Evolutionary conservation across 1,139 yeast species (phyloP), one percentile per base, ranked within the genome.

Genomic region (Pneumocystis wakefieldiae): DNA sequence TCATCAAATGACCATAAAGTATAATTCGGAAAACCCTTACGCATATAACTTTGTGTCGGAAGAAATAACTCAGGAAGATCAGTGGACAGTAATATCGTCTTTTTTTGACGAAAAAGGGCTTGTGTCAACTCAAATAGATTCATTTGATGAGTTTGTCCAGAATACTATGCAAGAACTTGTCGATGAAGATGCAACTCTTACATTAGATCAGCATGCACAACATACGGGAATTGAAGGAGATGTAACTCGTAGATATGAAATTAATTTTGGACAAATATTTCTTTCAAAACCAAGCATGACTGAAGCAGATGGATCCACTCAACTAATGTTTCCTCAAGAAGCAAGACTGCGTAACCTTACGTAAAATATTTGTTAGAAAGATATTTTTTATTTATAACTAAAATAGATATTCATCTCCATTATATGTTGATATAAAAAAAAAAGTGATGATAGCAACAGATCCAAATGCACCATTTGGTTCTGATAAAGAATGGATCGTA

Each of bases 241-340:
- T 73, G 84, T 88, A 70, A 90, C 88, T 75, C 85, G 90, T 75
- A 83, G 97, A 68, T 94, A 89, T 73, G 97, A 91, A 76, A 92
- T 94, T 72, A 84, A 91, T 37, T 94, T 94, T 76, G 99, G 98
- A 68, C 94, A 92, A 75, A 92, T 94, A 71, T 94, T 88, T 75
- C 84, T 94, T 69, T 90, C 97, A 57, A 88, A 92, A 71, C 98
- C 99, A 57, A 89, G 96, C 62, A 96, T 92, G 83, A 94, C 97
- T 28, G 99, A 94, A 78, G 96, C 97, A 39, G 99, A 94, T 77
- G 99, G 99, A 78, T 90, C 96, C 39, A 91, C 97, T n/a, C 94
- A 90, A 71, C 95, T 96, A 19, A 85, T 94, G 86, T 88, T 88
- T 74, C 98, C 99, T 12, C 98, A 94, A 76, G 99, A 94, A 75